Evolutionary conservation across 2,329 filamentous ascomycete genomes (phyloP).

Genomic region (Calonectria hawksworthii): DNA sequence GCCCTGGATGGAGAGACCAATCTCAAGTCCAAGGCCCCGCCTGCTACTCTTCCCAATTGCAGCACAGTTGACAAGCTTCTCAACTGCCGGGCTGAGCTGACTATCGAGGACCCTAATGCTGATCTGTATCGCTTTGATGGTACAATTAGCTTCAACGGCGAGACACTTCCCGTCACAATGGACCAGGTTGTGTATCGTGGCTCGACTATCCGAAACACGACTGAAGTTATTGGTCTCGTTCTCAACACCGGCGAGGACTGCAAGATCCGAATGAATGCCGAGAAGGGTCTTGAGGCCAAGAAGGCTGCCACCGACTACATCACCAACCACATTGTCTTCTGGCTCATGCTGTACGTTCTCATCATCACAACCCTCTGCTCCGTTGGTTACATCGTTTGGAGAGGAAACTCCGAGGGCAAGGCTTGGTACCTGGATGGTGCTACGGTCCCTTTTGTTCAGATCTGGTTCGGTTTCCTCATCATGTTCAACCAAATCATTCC

Average conservation of each 20-base stretch:
- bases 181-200: constrained; percentile 90
- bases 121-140: constrained; percentile 85
- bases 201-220: constrained; percentile 86
- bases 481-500: constrained; percentile 98
- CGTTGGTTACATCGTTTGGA: constrained; percentile 86
- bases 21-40: constrained; percentile 80
- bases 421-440: constrained; percentile 84
- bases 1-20: constrained; percentile 87
- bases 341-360: constrained; percentile 86
- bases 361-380: constrained; percentile 83
- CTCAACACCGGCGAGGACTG: constrained; percentile 93
- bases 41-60: constrained; percentile 72
- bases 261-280: constrained; percentile 93
- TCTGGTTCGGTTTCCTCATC: constrained; percentile 91
- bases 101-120: constrained; percentile 82
- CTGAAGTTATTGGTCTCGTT: constrained; percentile 79
- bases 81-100: constrained; percentile 71
- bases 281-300: constrained; percentile 88
- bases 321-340: constrained; percentile 85
- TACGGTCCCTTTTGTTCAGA: constrained; percentile 80
- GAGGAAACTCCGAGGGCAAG: constrained; percentile 71
- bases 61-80: constrained; percentile 67
- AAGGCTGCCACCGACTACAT: constrained; percentile 81
- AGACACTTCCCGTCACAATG: constrained; percentile 79
- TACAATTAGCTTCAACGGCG: constrained; percentile 69